Evolutionary conservation across 2,329 filamentous ascomycete genomes (phyloP).

Genomic region (Apiospora phragmitis): DNA sequence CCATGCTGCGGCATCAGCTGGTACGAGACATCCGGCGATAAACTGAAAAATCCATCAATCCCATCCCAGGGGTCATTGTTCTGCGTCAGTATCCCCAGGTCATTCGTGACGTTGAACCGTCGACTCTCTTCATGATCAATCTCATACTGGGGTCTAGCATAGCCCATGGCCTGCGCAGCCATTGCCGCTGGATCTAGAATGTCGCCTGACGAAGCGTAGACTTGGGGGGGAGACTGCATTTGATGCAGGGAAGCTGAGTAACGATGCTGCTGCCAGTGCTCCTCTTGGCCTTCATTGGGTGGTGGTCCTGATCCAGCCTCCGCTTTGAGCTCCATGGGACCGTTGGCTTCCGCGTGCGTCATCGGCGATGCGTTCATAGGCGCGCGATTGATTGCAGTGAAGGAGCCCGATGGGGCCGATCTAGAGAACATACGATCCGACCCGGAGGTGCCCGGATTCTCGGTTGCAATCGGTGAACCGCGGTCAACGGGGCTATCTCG

Average conservation of each 20-base stretch:
- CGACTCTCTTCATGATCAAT: conserved; percentile 10
- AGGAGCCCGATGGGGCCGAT: conserved; percentile 34
- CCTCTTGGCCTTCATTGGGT: conserved; percentile 1
- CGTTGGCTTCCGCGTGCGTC: conserved; percentile 4
- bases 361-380: conserved; percentile 11
- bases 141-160: background rate
- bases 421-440: conserved; percentile 27
- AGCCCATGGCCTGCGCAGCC: conserved; percentile 7
- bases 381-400: conserved; percentile 40
- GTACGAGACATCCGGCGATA: background rate
- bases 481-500: conserved; percentile 33
- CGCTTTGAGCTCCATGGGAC: conserved; percentile 1
- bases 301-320: background rate
- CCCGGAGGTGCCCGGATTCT: conserved; percentile 20
- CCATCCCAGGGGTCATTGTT: conserved; percentile 14
- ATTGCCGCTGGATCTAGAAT: conserved; percentile 4
- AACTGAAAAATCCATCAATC: conserved; percentile 12
- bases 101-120: conserved; percentile 15
- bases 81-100: conserved; percentile 16
- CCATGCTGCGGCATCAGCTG: background rate
- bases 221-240: conserved; percentile 5
- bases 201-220: conserved; percentile 7
- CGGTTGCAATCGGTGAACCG: conserved; percentile 27
- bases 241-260: background rate
- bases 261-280: conserved; percentile 6